A percentile compares a stretch with the other conserved stretches of the same genome.
These are phyloP conservation scores for Hypoxylon sp. DNA, from an alignment of 2,329 filamentous ascomycete species.

Conservation along the genomic window DNA sequence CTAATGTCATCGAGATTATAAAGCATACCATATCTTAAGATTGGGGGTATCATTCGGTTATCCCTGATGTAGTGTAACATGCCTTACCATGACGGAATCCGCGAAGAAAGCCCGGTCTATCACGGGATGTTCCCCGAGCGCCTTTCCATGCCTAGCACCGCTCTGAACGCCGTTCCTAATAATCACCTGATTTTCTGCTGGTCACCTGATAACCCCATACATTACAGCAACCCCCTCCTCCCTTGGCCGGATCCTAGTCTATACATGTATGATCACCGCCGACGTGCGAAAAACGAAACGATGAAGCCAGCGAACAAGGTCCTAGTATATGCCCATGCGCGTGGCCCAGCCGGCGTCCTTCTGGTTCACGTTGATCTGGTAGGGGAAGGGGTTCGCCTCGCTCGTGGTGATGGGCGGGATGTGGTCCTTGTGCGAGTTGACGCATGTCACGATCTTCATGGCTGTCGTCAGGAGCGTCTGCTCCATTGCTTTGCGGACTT, in stretches of 20 bases:
- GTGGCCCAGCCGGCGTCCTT: conserved; percentile 83
- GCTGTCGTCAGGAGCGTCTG: conserved; percentile 88
- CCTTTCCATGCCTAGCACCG: conserved; percentile 13
- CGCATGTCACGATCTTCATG: conserved; percentile 89
- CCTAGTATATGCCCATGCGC: conserved; percentile 77
- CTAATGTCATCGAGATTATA: neutral
- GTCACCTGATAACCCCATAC: neutral
- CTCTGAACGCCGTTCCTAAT: conserved; percentile 22
- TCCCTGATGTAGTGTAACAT: conserved; percentile 27
- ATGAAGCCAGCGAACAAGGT: neutral
- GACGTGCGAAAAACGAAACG: neutral
- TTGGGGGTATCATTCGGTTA: conserved; percentile 38
- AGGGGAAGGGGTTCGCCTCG: conserved; percentile 93
- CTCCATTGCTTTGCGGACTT: conserved; percentile 91
- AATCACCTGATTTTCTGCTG: neutral
- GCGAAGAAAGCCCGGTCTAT: conserved; percentile 38
- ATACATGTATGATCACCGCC: neutral
- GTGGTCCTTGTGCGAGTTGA: conserved; percentile 91
- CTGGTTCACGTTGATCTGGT: conserved; percentile 90
- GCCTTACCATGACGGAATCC: conserved; percentile 28
- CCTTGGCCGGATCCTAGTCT: neutral
- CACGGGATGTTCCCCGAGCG: conserved; percentile 15
- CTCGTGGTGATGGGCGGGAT: conserved; percentile 96
- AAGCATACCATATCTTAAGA: conserved; percentile 15
- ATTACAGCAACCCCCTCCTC: neutral